Conservation (phyloP, 2,329 filamentous ascomycete genomes). For the Diplodia sapinea region DNA sequence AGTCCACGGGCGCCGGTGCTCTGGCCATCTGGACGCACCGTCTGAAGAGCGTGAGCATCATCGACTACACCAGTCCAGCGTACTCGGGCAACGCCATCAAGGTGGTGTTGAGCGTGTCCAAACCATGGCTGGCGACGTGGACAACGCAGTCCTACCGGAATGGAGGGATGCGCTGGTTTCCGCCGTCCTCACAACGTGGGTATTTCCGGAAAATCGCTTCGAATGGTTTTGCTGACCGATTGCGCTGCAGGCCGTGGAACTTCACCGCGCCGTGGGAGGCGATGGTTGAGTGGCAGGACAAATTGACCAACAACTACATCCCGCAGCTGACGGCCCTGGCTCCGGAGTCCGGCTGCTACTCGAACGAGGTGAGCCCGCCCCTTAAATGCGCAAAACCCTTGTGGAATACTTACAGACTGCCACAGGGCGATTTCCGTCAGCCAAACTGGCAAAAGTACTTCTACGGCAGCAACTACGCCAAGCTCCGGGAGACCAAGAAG, state of each 20-base stretch:
- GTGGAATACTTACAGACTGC: no score
- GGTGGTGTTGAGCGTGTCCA: constrained; percentile 36
- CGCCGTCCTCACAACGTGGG: constrained; percentile 5
- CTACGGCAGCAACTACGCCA: constrained; percentile 38
- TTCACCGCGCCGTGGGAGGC: constrained; percentile 27
- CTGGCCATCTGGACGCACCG: constrained; percentile 47
- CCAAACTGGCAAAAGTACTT: constrained; percentile 39
- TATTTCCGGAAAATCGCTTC: background rate
- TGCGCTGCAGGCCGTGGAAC: background rate
- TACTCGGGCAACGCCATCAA: constrained; percentile 41
- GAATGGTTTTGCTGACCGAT: no score
- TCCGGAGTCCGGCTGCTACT: constrained; percentile 31
- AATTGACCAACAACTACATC: constrained; percentile 14
- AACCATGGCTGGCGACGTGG: constrained; percentile 26
- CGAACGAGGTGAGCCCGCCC: constrained; percentile 35
- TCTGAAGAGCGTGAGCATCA: constrained; percentile 43
- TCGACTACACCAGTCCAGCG: constrained; percentile 38
- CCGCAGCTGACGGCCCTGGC: constrained; percentile 34
- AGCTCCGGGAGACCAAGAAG: constrained; percentile 36
- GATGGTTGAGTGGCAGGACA: constrained; percentile 34
- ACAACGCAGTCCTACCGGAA: constrained; percentile 13
- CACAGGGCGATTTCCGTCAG: constrained; percentile 38
- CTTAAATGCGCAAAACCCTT: background rate
- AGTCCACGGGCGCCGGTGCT: constrained; percentile 43
- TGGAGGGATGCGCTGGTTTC: constrained; percentile 6